These are phyloP conservation scores for Aspergillus cristatus DNA, from an alignment of 495 filamentous ascomycete genomes.

Conservation along the genomic window DNA sequence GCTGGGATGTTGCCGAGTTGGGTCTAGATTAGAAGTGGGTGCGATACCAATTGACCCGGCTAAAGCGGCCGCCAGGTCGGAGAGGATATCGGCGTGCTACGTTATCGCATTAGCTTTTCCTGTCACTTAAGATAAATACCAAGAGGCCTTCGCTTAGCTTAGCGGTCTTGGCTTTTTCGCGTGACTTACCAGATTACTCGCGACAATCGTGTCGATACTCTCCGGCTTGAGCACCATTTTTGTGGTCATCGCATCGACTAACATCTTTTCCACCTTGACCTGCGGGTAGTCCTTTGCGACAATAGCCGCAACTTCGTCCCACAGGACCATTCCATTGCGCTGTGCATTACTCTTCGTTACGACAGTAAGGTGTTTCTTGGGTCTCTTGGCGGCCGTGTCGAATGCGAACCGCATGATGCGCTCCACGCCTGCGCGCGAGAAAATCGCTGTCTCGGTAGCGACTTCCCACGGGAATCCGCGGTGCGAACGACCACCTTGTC, in stretches of 20 bases:
- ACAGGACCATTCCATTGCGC: constrained; percentile 49
- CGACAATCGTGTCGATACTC: constrained; percentile 47
- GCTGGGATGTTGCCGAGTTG: constrained; percentile 47
- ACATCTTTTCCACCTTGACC: constrained; percentile 47
- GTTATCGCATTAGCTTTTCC: constrained; percentile 1
- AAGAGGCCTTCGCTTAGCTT: too few species aligned
- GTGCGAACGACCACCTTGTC: constrained; percentile 47
- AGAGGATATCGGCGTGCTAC: constrained; percentile 48
- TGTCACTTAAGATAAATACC: too few species aligned
- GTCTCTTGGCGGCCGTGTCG: constrained; percentile 38
- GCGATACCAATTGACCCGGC: constrained; percentile 50
- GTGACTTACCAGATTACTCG: constrained; percentile 42
- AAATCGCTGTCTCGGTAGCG: constrained; percentile 46
- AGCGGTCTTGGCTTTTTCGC: too few species aligned
- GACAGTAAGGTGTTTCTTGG: constrained; percentile 43
- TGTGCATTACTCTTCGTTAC: constrained; percentile 53
- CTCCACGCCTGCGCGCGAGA: constrained; percentile 44
- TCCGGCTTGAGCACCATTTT: constrained; percentile 47
- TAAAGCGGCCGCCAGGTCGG: constrained; percentile 47
- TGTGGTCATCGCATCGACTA: constrained; percentile 52
- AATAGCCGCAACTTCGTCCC: constrained; percentile 42
- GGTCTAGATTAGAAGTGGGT: constrained; percentile 57
- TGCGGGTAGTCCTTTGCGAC: constrained; percentile 43
- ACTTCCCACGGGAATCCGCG: constrained; percentile 40
- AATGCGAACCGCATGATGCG: constrained; percentile 49